Evolutionary conservation across 352 stramenopile species (phyloP).

Genomic region (Globisporangium apiculatum): DNA sequence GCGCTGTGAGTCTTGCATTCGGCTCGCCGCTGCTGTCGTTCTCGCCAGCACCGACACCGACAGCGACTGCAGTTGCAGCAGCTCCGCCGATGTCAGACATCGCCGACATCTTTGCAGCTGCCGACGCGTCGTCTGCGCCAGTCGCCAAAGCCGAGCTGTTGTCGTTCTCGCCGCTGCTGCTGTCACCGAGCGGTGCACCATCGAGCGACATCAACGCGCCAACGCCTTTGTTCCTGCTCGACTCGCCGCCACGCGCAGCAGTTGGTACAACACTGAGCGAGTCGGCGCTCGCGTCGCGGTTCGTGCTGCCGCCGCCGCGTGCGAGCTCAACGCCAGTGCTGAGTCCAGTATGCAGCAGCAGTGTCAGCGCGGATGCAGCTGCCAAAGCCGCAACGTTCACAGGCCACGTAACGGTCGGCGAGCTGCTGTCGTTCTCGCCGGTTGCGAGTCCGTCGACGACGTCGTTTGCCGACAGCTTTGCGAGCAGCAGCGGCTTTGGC

Average conservation of each 20-base stretch:
- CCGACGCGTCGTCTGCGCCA: slow-evolving; percentile 2
- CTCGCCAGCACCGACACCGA: slow-evolving; percentile 20
- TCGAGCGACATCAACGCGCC: background rate
- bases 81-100: slow-evolving; percentile 11
- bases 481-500: slow-evolving; percentile 15
- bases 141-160: slow-evolving; percentile 10
- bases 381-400: slow-evolving; percentile 12
- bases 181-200: background rate
- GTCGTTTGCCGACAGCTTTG: slow-evolving; percentile 22
- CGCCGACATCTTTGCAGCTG: slow-evolving; percentile 5
- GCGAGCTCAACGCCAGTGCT: slow-evolving; percentile 13
- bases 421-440: slow-evolving; percentile 63
- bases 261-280: background rate
- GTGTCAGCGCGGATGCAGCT: background rate
- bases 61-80: slow-evolving; percentile 7
- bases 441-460: slow-evolving; percentile 15
- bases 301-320: slow-evolving; percentile 11
- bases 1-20: background rate
- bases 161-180: slow-evolving; percentile 15
- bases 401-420: slow-evolving; percentile 14
- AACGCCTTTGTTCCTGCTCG: slow-evolving; percentile 5
- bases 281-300: slow-evolving; percentile 10
- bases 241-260: background rate
- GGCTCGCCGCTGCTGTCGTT: slow-evolving; percentile 31
- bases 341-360: background rate